These are phyloP conservation scores for Solanum hybrid DNA, from an alignment of 305 asterid genomes.

Conservation along the genomic window DNA sequence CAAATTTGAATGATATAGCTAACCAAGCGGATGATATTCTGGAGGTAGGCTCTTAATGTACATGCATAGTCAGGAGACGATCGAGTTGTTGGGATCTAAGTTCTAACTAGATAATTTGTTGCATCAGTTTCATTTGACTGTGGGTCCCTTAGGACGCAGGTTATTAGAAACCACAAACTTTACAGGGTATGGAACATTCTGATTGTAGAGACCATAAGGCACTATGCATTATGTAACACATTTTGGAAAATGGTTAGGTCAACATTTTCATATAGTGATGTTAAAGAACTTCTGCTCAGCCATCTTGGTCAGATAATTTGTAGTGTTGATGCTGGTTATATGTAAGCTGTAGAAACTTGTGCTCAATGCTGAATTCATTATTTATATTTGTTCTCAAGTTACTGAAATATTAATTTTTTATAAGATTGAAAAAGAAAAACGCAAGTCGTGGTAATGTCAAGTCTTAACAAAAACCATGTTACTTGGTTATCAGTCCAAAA, in stretches of 20 bases:
- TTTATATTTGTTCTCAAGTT: not conserved
- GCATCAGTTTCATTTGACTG: not conserved
- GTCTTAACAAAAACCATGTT: not conserved
- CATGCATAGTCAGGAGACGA: not conserved
- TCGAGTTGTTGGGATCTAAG: not conserved
- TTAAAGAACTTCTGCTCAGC: not conserved
- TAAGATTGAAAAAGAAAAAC: not conserved
- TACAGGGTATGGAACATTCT: not conserved
- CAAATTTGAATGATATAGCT: conserved; percentile 85
- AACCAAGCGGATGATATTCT: conserved; percentile 96
- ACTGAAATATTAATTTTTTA: not conserved
- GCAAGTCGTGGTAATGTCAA: not conserved
- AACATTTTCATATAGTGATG: not conserved
- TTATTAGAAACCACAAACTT: conserved; percentile 1
- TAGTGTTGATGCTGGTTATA: not conserved
- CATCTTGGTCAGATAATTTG: not conserved
- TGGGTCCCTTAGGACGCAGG: not conserved
- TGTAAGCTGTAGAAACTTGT: not conserved
- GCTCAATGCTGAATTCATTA: not conserved
- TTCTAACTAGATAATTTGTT: not conserved
- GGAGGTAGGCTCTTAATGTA: conserved; percentile 45
- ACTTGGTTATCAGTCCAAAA: not conserved
- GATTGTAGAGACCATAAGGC: not conserved
- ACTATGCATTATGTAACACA: not conserved
- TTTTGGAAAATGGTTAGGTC: not conserved